A percentile compares a stretch with the other conserved stretches of the same genome.
Conservation (phyloP, 2,329 filamentous ascomycete genomes). For the Lachnellula arida region DNA sequence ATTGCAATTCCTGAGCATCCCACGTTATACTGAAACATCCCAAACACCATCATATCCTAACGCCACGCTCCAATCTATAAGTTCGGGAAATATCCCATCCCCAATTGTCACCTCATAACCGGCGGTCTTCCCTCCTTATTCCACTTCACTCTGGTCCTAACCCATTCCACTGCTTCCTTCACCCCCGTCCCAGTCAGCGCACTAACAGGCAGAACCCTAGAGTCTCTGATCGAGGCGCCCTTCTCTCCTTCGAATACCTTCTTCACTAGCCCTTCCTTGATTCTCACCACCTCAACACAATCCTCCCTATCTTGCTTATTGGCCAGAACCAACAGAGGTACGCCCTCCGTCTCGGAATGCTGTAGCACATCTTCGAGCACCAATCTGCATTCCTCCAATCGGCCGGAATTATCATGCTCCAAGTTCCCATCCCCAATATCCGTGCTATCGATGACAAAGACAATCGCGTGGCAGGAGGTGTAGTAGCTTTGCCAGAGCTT, state of each 20-base stretch:
- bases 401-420: constrained; percentile 42
- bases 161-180: constrained; percentile 93
- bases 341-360: constrained; percentile 81
- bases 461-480: constrained; percentile 86
- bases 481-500: constrained; percentile 97
- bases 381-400: constrained; percentile 81
- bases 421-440: constrained; percentile 74
- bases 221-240: constrained; percentile 80
- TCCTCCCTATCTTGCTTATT: constrained; percentile 99
- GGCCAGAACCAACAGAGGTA: constrained; percentile 85
- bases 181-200: constrained; percentile 87
- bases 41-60: constrained; percentile 10
- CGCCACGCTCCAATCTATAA: constrained; percentile 20
- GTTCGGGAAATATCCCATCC: not conserved
- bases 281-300: constrained; percentile 93
- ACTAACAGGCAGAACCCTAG: constrained; percentile 83
- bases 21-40: not conserved
- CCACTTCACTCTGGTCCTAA: constrained; percentile 88
- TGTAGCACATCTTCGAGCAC: constrained; percentile 88
- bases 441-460: constrained; percentile 94
- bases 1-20: constrained; percentile 1
- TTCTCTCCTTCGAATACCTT: constrained; percentile 95
- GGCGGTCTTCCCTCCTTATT: constrained; percentile 92
- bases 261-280: constrained; percentile 94
- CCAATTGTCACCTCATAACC: constrained; percentile 68